phyloP scores from a whole-genome alignment of 1,284 basidiomycete genomes.

The Pseudozyma sp. region DNA sequence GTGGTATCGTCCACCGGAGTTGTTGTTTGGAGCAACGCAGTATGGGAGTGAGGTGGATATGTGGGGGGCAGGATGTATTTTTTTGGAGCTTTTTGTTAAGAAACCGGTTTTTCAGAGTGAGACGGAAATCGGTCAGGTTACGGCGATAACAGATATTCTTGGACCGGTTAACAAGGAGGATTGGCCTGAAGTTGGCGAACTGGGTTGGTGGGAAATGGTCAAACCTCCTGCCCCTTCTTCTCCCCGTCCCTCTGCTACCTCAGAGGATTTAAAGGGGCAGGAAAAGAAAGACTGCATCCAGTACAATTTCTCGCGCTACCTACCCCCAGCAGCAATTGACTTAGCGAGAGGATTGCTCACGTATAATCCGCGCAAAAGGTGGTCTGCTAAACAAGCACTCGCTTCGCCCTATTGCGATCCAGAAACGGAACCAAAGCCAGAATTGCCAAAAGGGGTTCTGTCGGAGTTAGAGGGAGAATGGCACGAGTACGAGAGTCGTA shows the following conservation, averaged over 20 bases:
- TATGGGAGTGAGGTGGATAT: constrained; percentile 99
- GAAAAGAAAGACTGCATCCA: constrained; percentile 77
- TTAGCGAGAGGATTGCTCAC: constrained; percentile 83
- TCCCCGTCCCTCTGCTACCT: not conserved
- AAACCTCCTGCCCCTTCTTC: constrained; percentile 75
- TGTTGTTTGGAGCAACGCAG: constrained; percentile 93
- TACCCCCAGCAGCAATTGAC: constrained; percentile 77
- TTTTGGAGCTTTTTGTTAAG: constrained; percentile 94
- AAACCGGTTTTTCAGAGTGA: constrained; percentile 95
- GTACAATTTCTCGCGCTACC: constrained; percentile 23
- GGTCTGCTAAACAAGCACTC: constrained; percentile 83
- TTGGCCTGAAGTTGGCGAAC: constrained; percentile 83
- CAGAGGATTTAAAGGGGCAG: constrained; percentile 71
- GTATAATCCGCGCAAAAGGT: constrained; percentile 85
- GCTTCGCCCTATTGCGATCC: constrained; percentile 81
- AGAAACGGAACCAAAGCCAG: constrained; percentile 78
- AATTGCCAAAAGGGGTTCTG: constrained; percentile 73
- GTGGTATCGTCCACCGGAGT: constrained; percentile 97
- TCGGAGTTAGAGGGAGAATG: constrained; percentile 86
- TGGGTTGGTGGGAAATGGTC: constrained; percentile 99
- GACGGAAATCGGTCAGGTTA: constrained; percentile 96
- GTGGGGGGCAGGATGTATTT: constrained; percentile 99
- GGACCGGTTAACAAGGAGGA: constrained; percentile 86
- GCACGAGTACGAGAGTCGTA: constrained; percentile 81
- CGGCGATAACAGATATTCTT: constrained; percentile 88